phyloP scores from a whole-genome alignment of 495 filamentous ascomycete species.

The Trichoderma erinaceum region DNA sequence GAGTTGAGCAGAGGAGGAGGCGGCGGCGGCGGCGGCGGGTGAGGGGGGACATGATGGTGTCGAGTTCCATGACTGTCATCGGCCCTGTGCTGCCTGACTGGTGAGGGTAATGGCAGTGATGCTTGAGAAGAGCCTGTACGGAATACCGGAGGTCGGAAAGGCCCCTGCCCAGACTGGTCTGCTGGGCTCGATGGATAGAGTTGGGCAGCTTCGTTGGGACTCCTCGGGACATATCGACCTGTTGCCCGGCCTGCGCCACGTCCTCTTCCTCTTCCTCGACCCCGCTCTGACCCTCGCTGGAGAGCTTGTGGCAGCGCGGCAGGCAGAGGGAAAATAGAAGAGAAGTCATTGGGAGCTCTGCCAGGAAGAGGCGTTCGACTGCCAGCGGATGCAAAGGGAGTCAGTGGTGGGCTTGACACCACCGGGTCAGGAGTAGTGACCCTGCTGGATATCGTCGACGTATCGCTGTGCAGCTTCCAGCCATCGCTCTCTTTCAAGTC shows the following conservation, averaged over 20 bases:
- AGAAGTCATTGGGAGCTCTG: not conserved
- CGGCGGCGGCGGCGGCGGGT: conserved; percentile 4
- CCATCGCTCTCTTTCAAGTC: conserved; percentile 3
- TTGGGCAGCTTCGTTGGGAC: not conserved
- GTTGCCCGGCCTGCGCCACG: not conserved
- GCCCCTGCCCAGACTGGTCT: not conserved
- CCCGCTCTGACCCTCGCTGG: not conserved
- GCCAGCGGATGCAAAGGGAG: conserved; percentile 1
- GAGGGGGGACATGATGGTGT: not conserved
- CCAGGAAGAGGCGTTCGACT: conserved; percentile 3
- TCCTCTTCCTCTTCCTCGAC: not conserved
- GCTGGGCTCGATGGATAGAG: not conserved
- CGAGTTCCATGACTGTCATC: not conserved
- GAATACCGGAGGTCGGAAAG: not conserved
- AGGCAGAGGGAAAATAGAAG: not conserved
- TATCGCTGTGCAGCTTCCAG: conserved; percentile 3
- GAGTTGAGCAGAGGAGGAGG: not conserved
- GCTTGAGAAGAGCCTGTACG: not conserved
- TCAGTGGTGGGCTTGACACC: conserved; percentile 1
- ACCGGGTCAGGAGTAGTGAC: conserved; percentile 1
- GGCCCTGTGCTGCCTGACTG: not conserved
- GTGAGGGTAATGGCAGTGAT: not conserved
- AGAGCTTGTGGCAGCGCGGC: not conserved
- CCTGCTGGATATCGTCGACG: conserved; percentile 9
- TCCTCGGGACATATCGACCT: not conserved